Conservation (phyloP, 208 protist genomes). For the Leishmania tropica region DNA sequence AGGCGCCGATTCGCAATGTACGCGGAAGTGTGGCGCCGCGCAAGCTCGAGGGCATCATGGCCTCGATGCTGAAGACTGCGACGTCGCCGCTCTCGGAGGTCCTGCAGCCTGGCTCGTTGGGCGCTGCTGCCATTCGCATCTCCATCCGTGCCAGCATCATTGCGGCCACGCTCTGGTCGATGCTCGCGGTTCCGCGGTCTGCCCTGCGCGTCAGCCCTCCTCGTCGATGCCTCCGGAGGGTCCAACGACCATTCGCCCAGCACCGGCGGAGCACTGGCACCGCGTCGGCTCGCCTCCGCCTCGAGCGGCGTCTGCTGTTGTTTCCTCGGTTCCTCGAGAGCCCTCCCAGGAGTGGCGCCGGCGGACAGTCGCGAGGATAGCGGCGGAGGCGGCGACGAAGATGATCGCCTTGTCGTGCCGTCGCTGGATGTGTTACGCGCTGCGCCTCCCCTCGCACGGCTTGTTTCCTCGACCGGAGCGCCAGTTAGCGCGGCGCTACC, state of each 20-base stretch:
- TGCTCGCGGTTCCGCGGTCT: neutral
- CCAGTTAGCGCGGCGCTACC: neutral
- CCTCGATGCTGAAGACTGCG: neutral
- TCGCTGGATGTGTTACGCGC: neutral
- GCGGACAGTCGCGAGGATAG: neutral
- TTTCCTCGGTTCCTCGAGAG: neutral
- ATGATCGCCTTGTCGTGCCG: neutral
- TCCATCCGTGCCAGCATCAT: neutral
- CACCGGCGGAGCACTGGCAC: neutral
- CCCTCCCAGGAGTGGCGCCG: neutral
- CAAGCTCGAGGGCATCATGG: slow-evolving; percentile 5
- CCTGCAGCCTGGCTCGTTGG: neutral
- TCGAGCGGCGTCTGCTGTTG: neutral
- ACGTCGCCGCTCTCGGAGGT: neutral
- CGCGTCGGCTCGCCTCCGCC: neutral
- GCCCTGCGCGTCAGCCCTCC: neutral
- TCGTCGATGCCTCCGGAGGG: neutral
- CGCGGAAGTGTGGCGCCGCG: neutral
- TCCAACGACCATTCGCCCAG: slow-evolving; percentile 6
- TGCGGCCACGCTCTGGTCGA: too few species aligned
- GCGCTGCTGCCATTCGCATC: neutral
- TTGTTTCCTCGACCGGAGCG: neutral
- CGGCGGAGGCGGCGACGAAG: neutral
- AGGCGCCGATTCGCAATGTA: slow-evolving; percentile 2
- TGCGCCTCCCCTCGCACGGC: neutral